phyloP scores from a whole-genome alignment of 345 rosid species.

The Arabidopsis arenosa region DNA sequence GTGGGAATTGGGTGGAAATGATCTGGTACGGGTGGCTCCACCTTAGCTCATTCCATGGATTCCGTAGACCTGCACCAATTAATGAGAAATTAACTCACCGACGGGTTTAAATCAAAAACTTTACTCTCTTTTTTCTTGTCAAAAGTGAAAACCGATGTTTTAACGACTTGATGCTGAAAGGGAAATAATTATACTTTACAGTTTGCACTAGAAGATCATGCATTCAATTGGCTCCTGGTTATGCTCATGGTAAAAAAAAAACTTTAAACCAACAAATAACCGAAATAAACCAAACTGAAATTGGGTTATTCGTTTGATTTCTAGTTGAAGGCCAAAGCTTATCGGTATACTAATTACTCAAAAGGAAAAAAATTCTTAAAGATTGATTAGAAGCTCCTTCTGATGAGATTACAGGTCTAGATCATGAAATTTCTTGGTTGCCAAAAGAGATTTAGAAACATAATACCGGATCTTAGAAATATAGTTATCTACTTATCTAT shows the following conservation, averaged over 20 bases:
- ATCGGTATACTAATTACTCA: no score
- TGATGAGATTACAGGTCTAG: neutral
- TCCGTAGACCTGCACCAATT: constrained; percentile 30
- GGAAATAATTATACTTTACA: neutral
- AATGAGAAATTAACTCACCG: constrained; percentile 25
- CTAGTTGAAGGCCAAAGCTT: no score
- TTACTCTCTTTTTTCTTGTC: neutral
- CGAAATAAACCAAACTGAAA: no score
- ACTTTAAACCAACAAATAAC: neutral
- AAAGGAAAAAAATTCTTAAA: no score
- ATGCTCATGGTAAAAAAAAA: neutral
- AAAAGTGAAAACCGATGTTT: neutral
- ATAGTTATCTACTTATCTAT: neutral
- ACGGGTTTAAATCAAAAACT: neutral
- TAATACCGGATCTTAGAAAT: neutral
- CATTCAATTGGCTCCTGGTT: neutral
- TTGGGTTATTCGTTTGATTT: no score
- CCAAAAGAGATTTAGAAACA: neutral
- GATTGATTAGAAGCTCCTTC: no score
- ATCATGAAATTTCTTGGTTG: neutral
- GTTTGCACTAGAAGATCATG: neutral
- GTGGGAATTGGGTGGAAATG: constrained; percentile 37
- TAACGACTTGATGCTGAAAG: neutral
- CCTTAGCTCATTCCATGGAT: neutral
- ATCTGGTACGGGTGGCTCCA: constrained; percentile 39